Percentiles rank a stretch among this genome's conserved stretches.
phyloP scores from a whole-genome alignment of 805 yeast genomes.

The Blastobotrys chiropterorum region DNA sequence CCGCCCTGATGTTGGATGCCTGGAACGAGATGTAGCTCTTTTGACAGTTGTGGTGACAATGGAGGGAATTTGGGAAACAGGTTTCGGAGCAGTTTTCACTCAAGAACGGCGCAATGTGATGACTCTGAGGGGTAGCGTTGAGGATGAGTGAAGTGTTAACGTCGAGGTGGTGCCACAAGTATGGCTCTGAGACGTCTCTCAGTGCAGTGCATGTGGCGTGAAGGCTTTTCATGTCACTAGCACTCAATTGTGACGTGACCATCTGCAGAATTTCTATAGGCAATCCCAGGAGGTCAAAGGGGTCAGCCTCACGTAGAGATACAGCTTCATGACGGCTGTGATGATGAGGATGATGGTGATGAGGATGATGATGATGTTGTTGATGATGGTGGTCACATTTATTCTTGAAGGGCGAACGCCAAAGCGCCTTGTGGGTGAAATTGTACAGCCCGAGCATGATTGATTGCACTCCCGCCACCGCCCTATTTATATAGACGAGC shows the following conservation, averaged over 20 bases:
- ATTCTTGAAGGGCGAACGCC: background rate
- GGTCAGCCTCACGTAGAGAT: too few species aligned
- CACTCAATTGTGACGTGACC: background rate
- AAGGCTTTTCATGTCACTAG: background rate
- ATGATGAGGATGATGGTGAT: too few species aligned
- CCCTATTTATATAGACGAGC: background rate
- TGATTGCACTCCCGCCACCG: too few species aligned
- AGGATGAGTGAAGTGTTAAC: background rate
- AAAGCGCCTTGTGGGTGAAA: background rate
- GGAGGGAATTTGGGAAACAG: slow-evolving; percentile 1
- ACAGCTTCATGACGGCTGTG: too few species aligned
- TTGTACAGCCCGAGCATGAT: background rate
- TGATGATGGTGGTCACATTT: background rate
- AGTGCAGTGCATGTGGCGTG: background rate
- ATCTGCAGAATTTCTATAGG: background rate
- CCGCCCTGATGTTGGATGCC: background rate
- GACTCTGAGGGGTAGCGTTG: background rate
- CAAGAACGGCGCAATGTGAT: background rate
- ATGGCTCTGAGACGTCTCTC: background rate
- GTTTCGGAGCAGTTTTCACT: background rate
- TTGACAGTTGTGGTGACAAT: slow-evolving; percentile 1
- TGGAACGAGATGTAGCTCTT: background rate
- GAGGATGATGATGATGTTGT: background rate
- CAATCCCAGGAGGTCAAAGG: background rate
- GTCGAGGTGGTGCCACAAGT: slow-evolving; percentile 2